Conservation (phyloP, 2,329 filamentous ascomycete genomes). For the Capronia americana region DNA sequence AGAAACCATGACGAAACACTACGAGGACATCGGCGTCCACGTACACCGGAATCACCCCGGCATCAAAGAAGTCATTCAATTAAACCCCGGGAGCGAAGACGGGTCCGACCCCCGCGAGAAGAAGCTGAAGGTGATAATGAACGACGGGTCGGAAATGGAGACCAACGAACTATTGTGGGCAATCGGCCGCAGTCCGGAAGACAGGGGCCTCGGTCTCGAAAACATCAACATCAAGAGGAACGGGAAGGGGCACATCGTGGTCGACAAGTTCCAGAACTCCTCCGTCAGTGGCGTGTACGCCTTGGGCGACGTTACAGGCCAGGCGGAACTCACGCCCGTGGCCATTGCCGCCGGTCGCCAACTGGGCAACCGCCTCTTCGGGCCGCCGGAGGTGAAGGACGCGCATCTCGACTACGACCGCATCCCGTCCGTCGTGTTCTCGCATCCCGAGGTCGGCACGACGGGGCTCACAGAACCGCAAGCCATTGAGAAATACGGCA, state of each 20-base stretch:
- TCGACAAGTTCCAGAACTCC: conserved; percentile 60
- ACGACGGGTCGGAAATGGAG: conserved; percentile 52
- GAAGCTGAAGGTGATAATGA: conserved; percentile 52
- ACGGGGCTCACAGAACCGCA: conserved; percentile 58
- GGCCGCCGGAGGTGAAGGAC: conserved; percentile 51
- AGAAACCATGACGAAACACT: conserved; percentile 58
- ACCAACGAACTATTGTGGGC: conserved; percentile 60
- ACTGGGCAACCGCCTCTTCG: conserved; percentile 58
- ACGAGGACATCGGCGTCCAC: conserved; percentile 56
- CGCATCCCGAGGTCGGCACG: conserved; percentile 58
- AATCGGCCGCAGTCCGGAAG: conserved; percentile 55
- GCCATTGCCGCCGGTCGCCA: conserved; percentile 60
- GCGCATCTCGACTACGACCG: conserved; percentile 57
- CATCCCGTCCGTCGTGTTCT: conserved; percentile 60
- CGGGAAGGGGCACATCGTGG: conserved; percentile 50
- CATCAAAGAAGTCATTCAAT: conserved; percentile 56
- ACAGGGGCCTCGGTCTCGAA: conserved; percentile 51
- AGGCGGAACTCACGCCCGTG: conserved; percentile 58
- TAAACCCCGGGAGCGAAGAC: conserved; percentile 43
- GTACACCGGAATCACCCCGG: conserved; percentile 55
- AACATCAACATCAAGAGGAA: conserved; percentile 52
- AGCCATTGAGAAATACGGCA: conserved; percentile 55
- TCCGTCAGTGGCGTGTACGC: conserved; percentile 56
- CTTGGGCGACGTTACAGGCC: conserved; percentile 59
- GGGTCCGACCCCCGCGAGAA: conserved; percentile 56